Base-by-base conservation (phyloP, 2,329 filamentous ascomycete genomes). In the Zasmidium cellare region DNA sequence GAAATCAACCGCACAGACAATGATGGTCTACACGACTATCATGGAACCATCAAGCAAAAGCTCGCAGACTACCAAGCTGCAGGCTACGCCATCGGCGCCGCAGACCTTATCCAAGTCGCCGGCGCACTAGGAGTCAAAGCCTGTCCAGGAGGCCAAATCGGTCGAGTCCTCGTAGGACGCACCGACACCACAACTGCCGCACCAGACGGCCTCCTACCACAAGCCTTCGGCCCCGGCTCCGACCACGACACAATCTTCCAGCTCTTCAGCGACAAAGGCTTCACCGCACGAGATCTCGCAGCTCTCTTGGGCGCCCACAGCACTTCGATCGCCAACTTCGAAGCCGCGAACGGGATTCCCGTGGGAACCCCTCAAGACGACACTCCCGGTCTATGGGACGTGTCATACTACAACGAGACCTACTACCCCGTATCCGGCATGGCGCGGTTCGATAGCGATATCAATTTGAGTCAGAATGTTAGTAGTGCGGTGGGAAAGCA, bases 291-390 rank as follows among this genome's bases (percentile, higher is more conserved):
- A 24, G 82, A 83, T 53, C 75, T 85, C 2, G 77, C 80, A 1
- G 82, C 83, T 1, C 77, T 85, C 1, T 64, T 85, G 2, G 83
- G 83, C 53, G 82, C 83, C 0, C 83, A 85, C 67, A 78, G 78
- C 2, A 73, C 77, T 7, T 76, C 79, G 7, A 76, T 74, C 61
- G 81, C 84, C 63, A 75, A 73, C 54, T 69, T 74, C n/a, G 56
- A 68, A 25, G 51, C 56, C 45, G 23, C 50, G 24, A 62, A 66
- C 46, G 66, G 66, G 1, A 58, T 69, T 14, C 63, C 65, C 2
- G 69, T 72, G 11, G 75, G 74, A 49, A 67, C 69, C 5, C 63
- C 79, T 0, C 76, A 81, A 57, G 81, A 84, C 63, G 72, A 74
- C 3, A 83, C 81, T 0, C 78, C 78, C 0, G 76, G 74, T 14